A percentile compares a stretch with the other conserved stretches of the same genome.
Conservation (phyloP, 208 protist species). For the Crithidia bombi region DNA sequence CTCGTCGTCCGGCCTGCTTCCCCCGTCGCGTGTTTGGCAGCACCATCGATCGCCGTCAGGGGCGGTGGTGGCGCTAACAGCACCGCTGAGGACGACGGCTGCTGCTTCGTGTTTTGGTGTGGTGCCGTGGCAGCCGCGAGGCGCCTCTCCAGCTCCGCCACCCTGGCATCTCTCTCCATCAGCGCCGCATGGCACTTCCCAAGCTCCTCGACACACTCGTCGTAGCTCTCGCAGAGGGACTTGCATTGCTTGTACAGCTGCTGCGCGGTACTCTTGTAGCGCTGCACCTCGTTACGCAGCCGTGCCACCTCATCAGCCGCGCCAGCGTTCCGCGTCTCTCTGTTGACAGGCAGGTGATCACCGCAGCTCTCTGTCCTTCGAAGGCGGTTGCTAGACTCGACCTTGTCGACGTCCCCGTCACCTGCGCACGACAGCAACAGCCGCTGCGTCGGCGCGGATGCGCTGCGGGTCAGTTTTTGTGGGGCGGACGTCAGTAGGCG, state of each 20-base stretch:
- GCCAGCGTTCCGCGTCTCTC: background rate
- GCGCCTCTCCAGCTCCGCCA: slow-evolving; percentile 32
- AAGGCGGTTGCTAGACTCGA: background rate
- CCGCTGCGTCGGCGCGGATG: slow-evolving; percentile 22
- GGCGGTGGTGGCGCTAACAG: background rate
- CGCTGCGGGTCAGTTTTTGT: slow-evolving; percentile 25
- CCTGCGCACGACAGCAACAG: background rate
- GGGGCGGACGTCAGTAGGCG: background rate
- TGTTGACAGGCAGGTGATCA: too few relatives aligned
- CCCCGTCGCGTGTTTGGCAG: background rate
- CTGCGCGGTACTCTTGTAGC: slow-evolving; percentile 52
- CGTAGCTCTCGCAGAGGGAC: slow-evolving; percentile 62
- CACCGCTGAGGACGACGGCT: background rate
- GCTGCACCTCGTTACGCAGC: slow-evolving; percentile 30
- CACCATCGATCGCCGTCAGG: background rate
- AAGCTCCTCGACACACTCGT: slow-evolving; percentile 64
- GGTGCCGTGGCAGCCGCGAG: slow-evolving; percentile 1
- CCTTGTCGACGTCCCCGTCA: background rate
- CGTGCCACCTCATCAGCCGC: slow-evolving; percentile 17
- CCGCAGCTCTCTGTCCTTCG: background rate
- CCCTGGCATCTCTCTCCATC: slow-evolving; percentile 24
- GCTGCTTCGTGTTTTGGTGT: too few relatives aligned
- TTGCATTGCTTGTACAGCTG: slow-evolving; percentile 63
- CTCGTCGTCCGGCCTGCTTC: too few relatives aligned
- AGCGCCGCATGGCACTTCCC: slow-evolving; percentile 22